phyloP scores from a whole-genome alignment of 768 basidiomycete species.

The Mycena amicta region DNA sequence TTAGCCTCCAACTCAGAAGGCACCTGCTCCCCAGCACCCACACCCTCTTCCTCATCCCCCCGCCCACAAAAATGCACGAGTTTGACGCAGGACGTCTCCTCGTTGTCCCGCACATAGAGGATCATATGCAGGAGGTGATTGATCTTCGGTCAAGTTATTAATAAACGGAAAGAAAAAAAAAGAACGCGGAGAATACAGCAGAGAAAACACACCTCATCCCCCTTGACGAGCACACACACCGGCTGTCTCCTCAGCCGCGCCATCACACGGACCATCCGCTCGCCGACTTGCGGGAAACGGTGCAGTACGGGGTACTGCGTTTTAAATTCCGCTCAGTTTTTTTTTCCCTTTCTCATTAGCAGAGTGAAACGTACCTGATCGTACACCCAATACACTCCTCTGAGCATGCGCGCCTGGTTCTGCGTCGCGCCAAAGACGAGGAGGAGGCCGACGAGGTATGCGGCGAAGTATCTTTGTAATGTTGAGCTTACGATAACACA shows the following conservation, averaged over 20 bases:
- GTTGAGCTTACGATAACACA: neutral
- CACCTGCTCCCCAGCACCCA: constrained; percentile 30
- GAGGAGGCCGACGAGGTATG: constrained; percentile 58
- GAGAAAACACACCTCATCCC: constrained; percentile 46
- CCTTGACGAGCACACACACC: constrained; percentile 62
- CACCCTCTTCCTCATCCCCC: constrained; percentile 39
- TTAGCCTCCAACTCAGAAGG: constrained; percentile 78
- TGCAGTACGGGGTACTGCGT: constrained; percentile 53
- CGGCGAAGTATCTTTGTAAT: constrained; percentile 71
- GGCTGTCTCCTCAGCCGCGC: constrained; percentile 50
- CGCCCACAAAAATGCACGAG: constrained; percentile 61
- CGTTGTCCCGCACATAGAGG: constrained; percentile 66
- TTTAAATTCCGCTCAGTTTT: neutral
- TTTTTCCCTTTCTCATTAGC: too few relatives aligned
- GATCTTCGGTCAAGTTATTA: constrained; percentile 51
- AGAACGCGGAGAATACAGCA: neutral
- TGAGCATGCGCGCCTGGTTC: constrained; percentile 55
- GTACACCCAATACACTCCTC: constrained; percentile 62
- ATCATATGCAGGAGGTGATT: constrained; percentile 66
- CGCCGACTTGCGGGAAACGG: constrained; percentile 41
- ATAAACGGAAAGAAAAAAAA: too few relatives aligned
- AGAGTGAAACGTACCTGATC: constrained; percentile 32
- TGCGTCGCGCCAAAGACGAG: constrained; percentile 50
- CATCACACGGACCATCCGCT: constrained; percentile 47
- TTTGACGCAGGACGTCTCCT: constrained; percentile 70